Percentiles rank a stretch among this genome's conserved stretches.
Conservation (phyloP, 139 green algal species). For the Mychonastes homosphaera region DNA sequence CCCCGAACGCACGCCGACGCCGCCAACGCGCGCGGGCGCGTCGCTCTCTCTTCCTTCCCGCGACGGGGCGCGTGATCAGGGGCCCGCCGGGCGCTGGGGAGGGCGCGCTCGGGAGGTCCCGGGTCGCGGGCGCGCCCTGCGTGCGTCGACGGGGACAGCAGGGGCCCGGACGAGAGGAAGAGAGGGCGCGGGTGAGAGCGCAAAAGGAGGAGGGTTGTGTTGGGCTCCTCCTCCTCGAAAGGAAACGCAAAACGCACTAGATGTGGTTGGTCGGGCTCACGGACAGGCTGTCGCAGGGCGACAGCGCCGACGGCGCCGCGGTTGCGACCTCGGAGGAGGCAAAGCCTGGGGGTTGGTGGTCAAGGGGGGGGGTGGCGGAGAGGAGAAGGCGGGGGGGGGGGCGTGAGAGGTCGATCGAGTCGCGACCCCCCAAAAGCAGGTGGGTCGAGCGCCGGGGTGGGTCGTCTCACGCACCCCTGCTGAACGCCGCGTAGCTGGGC, state of each 20-base stretch:
- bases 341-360: too few species aligned
- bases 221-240: background rate
- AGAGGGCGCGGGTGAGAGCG: background rate
- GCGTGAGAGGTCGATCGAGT: too few species aligned
- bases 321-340: constrained; percentile 16
- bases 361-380: too few species aligned
- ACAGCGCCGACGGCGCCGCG: constrained; percentile 11
- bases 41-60: background rate
- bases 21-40: background rate
- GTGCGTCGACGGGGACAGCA: background rate
- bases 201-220: background rate
- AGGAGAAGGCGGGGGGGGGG: too few species aligned
- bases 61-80: background rate
- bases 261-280: constrained; percentile 35
- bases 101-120: background rate
- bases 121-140: background rate
- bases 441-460: too few species aligned
- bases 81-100: background rate
- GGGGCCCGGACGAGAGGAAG: too few species aligned
- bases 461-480: too few species aligned
- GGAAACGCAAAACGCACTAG: constrained; percentile 20
- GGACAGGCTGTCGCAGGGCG: constrained; percentile 24
- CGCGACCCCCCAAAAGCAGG: too few species aligned
- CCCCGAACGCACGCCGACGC: background rate
- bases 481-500: too few species aligned